Percentiles rank a stretch among this genome's conserved stretches.
Conservation (phyloP, 176 grass and related monocot genomes). For the Triticum dicoccoides region DNA sequence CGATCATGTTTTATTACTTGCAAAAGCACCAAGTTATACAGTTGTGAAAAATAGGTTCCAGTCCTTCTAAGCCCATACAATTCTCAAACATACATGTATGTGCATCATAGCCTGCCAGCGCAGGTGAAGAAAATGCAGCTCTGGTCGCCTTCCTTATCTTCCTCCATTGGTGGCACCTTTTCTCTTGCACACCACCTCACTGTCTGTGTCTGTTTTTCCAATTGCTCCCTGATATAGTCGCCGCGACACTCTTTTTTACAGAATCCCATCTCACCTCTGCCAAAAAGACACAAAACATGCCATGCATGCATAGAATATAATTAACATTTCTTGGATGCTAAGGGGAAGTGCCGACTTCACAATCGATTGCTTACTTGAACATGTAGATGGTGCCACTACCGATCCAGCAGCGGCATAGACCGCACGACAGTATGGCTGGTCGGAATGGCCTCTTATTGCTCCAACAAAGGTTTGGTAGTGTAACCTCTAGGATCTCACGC, state of each 20-base stretch:
- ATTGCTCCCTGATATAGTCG: constrained; percentile 27
- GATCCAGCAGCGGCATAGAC: constrained; percentile 29
- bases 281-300: not conserved
- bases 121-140: constrained; percentile 40
- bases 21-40: not conserved
- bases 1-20: not conserved
- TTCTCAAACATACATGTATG: not conserved
- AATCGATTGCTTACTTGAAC: constrained; percentile 44
- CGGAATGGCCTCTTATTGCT: not conserved
- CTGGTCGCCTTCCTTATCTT: not conserved
- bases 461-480: not conserved
- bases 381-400: constrained; percentile 40
- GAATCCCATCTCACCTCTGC: constrained; percentile 61
- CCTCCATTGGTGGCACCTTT: not conserved
- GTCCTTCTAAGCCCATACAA: not conserved
- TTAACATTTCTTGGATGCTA: not conserved
- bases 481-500: constrained; percentile 16
- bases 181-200: not conserved
- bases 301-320: not conserved
- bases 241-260: constrained; percentile 44
- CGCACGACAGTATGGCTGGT: constrained; percentile 27
- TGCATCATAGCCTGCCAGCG: not conserved
- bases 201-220: constrained; percentile 27
- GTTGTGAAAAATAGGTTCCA: not conserved
- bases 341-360: not conserved